Evolutionary conservation across 1,284 basidiomycete genomes (phyloP), one percentile per base, ranked within the genome.

Genomic region (Tilletia indica): DNA sequence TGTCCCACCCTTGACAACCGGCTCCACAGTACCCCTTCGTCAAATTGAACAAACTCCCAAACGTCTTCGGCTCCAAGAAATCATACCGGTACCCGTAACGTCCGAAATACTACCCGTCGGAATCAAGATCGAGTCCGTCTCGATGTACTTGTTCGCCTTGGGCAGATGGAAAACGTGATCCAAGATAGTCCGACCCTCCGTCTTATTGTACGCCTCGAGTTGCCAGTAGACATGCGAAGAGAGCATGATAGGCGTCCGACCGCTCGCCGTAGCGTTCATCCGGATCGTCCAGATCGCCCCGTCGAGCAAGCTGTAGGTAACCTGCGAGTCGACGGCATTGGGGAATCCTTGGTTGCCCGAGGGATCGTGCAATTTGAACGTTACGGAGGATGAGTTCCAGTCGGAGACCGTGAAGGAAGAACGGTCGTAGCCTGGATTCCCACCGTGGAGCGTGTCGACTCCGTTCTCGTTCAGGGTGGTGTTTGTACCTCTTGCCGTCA

Each of bases 221-320:
- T 81, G 81, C 80, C 80, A 83, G 71, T 83, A 84, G 38, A 77
- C 77, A 58, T 84, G 82, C 14, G 77, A 77, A 0, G 80, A 81
- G 39, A 84, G 78, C 71, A 83, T 71, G 68, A 84, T 74, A 2
- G 83, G 82, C 21, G 81, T 82, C 25, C 71, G 54, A 36, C 61
- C 61, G 48, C 74, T 73, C 25, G 66, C 73, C n/a, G 2, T 72
- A 8, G 78, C 79, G 51, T 77, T 74, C 56, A 84, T 73, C 70
- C 70, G 68, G 45, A 80, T 78, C 4, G 71, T 69, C 70, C 80
- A 80, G 4, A 73, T 70, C 0, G 76, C 78, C 16, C 73, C 70
- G 31, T 71, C 48, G 0, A 49, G 58, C 2, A 84, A 72, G 0
- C 72, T 72, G 73, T 80, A 83, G 48, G 69, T 63, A 0, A 74